A percentile compares a stretch with the other conserved stretches of the same genome.
Evolutionary conservation across 2,329 filamentous ascomycete genomes (phyloP).

Genomic region (Diplodia scrobiculata): DNA sequence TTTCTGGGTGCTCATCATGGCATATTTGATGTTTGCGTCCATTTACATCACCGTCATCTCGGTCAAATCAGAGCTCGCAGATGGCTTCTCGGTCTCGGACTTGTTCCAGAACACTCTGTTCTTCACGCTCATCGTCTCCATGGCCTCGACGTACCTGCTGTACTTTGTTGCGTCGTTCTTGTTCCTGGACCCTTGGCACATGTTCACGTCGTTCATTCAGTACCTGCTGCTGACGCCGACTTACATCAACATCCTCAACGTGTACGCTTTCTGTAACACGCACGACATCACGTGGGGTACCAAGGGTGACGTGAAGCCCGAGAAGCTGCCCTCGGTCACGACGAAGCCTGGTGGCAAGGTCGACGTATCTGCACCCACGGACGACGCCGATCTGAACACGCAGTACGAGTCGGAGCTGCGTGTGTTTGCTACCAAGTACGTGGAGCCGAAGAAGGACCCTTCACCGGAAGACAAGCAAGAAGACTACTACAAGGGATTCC

Average conservation of each 20-base stretch:
- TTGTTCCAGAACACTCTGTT: constrained; percentile 88
- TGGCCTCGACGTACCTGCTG: constrained; percentile 88
- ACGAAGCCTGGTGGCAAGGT: constrained; percentile 95
- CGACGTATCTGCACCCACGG: constrained; percentile 79
- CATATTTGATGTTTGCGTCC: constrained; percentile 91
- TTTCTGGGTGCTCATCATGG: constrained; percentile 96
- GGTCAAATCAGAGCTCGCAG: constrained; percentile 69
- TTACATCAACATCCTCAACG: constrained; percentile 98
- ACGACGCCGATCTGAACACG: constrained; percentile 91
- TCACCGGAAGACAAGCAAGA: constrained; percentile 78
- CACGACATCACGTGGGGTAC: constrained; percentile 98
- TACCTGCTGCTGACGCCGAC: constrained; percentile 94
- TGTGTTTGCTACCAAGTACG: constrained; percentile 72
- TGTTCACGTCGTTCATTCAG: constrained; percentile 91
- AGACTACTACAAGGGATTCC: constrained; percentile 97
- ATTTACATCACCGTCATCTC: constrained; percentile 90
- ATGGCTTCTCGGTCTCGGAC: constrained; percentile 67
- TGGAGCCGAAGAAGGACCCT: constrained; percentile 67
- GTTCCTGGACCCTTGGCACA: constrained; percentile 99
- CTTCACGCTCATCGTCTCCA: constrained; percentile 88
- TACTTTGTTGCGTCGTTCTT: constrained; percentile 89
- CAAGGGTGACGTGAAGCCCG: constrained; percentile 94
- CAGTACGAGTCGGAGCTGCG: constrained; percentile 86
- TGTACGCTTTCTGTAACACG: constrained; percentile 98
- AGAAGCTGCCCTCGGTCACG: constrained; percentile 83